phyloP scores from a whole-genome alignment of 257 asterid genomes.

The Oldenlandia corymbosa region DNA sequence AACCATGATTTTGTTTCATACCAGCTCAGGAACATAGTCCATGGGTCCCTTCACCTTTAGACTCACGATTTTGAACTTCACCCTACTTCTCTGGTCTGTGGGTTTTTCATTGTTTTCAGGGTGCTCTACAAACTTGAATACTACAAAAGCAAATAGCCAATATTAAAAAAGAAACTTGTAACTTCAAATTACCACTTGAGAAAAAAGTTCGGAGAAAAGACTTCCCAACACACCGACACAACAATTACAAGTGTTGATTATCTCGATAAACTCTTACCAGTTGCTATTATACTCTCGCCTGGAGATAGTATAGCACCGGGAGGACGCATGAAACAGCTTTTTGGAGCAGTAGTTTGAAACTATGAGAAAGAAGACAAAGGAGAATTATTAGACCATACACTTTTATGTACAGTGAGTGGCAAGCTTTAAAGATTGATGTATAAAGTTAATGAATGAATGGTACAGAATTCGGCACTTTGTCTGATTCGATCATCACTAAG shows the following conservation, averaged over 20 bases:
- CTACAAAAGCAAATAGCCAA: constrained; percentile 32
- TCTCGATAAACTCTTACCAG: constrained; percentile 47
- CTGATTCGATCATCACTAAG: no score
- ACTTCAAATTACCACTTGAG: neutral
- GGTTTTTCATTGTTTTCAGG: constrained; percentile 93
- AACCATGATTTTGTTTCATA: constrained; percentile 35
- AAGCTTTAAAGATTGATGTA: neutral
- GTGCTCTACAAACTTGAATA: constrained; percentile 90
- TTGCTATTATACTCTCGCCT: constrained; percentile 84
- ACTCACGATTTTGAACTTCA: constrained; percentile 95
- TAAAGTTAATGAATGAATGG: neutral
- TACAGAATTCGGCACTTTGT: neutral
- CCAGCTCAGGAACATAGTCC: constrained; percentile 95
- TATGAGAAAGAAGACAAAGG: constrained; percentile 28
- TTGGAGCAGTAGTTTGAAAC: constrained; percentile 98
- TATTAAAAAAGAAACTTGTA: constrained; percentile 8
- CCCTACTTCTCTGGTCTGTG: constrained; percentile 82
- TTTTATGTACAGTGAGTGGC: neutral
- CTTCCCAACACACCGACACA: no score
- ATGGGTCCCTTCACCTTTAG: constrained; percentile 80
- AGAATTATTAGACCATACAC: constrained; percentile 16
- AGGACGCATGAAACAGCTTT: constrained; percentile 98
- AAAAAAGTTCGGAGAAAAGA: neutral
- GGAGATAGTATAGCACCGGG: constrained; percentile 94
- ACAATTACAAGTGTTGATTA: neutral